Conservation (phyloP, 1,284 basidiomycete genomes). For the Ganoderma resinaceum region DNA sequence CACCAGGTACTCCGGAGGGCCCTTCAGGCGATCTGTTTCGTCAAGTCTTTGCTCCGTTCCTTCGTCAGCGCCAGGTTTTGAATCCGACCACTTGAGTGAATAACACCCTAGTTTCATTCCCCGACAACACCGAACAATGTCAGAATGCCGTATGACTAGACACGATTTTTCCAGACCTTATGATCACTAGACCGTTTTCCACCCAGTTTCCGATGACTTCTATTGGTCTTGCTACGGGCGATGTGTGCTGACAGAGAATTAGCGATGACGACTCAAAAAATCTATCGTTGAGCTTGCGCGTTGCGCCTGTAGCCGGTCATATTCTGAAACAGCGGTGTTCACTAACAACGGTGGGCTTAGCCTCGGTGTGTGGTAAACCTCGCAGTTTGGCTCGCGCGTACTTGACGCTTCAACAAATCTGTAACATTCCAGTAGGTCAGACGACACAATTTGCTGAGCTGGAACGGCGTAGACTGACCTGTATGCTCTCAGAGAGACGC, state of each 20-base stretch:
- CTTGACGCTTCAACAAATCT: background rate
- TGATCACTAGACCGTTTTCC: background rate
- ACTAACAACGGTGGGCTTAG: background rate
- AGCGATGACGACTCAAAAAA: background rate
- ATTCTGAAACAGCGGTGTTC: constrained; percentile 1
- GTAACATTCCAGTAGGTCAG: constrained; percentile 4
- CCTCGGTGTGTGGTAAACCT: background rate
- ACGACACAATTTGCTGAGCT: constrained; percentile 2
- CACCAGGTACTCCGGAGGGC: background rate
- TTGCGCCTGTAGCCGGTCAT: background rate
- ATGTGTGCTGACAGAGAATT: background rate
- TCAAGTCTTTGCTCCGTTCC: background rate
- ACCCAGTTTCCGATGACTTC: background rate
- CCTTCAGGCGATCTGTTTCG: constrained; percentile 2
- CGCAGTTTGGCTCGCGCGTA: background rate
- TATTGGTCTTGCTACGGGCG: background rate
- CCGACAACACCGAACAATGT: background rate
- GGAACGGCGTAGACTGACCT: constrained; percentile 1
- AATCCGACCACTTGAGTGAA: background rate
- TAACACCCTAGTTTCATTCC: background rate
- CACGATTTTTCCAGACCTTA: background rate
- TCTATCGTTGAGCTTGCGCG: background rate
- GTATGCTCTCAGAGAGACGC: constrained; percentile 11
- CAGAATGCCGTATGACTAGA: background rate
- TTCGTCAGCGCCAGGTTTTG: background rate